phyloP scores from a whole-genome alignment of 1,139 yeast genomes.

The Scheffersomyces segobiensis region DNA sequence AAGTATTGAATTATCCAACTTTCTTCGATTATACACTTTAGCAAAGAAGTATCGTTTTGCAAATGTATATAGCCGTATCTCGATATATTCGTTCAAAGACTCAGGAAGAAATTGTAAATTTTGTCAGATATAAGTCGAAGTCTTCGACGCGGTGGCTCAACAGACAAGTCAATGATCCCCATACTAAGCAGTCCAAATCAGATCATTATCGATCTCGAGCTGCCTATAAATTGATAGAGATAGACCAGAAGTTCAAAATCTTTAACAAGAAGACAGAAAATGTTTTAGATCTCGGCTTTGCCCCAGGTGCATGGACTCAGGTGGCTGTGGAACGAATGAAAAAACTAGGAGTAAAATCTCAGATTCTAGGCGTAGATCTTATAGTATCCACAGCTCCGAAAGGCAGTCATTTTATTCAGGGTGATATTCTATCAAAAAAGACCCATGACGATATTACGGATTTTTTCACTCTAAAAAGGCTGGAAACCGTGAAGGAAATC shows the following conservation, averaged over 20 bases:
- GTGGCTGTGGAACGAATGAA: conserved; percentile 33
- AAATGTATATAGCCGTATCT: neutral
- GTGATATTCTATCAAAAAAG: conserved; percentile 36
- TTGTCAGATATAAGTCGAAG: conserved; percentile 21
- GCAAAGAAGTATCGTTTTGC: neutral
- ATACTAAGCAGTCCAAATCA: conserved; percentile 63
- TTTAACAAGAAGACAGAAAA: conserved; percentile 51
- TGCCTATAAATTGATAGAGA: conserved; percentile 78
- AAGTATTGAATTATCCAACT: no score
- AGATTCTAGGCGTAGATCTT: conserved; percentile 44
- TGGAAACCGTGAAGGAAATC: conserved; percentile 1
- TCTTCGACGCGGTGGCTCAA: conserved; percentile 74
- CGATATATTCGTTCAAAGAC: neutral
- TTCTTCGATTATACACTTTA: neutral
- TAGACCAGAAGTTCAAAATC: conserved; percentile 62
- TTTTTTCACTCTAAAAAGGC: conserved; percentile 7
- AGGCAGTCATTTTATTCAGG: conserved; percentile 43
- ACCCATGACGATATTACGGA: conserved; percentile 34
- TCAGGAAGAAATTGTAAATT: neutral
- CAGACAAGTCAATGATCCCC: conserved; percentile 66
- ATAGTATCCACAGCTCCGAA: conserved; percentile 39
- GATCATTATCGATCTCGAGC: conserved; percentile 79
- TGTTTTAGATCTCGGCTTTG: conserved; percentile 71
- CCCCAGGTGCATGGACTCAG: conserved; percentile 55
- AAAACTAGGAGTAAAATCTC: conserved; percentile 11